phyloP scores from a whole-genome alignment of 2,329 filamentous ascomycete genomes.

The Cercospora citrullina region DNA sequence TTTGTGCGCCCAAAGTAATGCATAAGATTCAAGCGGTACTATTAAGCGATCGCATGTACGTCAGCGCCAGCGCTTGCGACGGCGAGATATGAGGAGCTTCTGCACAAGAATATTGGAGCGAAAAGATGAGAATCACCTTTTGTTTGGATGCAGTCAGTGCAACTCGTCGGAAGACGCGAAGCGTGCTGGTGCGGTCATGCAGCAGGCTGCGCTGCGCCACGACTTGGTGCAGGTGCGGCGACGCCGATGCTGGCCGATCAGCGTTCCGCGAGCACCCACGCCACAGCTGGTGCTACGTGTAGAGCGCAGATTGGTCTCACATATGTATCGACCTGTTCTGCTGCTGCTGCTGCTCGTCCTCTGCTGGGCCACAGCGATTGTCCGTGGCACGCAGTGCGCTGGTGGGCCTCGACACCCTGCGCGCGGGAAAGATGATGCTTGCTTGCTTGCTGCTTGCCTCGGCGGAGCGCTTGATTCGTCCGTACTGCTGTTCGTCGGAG shows the following conservation, averaged over 20 bases:
- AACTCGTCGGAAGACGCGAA: conserved; percentile 2
- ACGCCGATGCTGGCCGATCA: conserved; percentile 1
- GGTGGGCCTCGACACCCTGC: background rate
- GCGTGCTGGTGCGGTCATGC: background rate
- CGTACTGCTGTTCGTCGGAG: background rate
- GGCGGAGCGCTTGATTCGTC: background rate
- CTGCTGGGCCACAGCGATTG: background rate
- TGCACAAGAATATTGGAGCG: background rate
- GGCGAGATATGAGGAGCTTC: background rate
- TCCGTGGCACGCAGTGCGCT: background rate
- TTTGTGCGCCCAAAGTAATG: background rate
- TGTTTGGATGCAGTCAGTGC: background rate
- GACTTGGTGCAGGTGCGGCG: background rate
- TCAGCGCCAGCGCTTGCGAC: conserved; percentile 14
- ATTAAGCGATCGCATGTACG: background rate
- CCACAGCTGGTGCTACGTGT: conserved; percentile 13
- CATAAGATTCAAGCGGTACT: background rate
- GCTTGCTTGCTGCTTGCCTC: background rate
- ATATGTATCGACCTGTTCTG: conserved; percentile 6
- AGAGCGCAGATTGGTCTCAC: conserved; percentile 10
- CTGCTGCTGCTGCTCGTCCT: background rate
- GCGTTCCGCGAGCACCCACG: background rate
- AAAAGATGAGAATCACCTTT: conserved; percentile 7
- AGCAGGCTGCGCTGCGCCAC: background rate
- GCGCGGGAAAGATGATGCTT: background rate